Base-by-base conservation (phyloP, 257 asterid genomes). In the Nicotiana sylvestris region DNA sequence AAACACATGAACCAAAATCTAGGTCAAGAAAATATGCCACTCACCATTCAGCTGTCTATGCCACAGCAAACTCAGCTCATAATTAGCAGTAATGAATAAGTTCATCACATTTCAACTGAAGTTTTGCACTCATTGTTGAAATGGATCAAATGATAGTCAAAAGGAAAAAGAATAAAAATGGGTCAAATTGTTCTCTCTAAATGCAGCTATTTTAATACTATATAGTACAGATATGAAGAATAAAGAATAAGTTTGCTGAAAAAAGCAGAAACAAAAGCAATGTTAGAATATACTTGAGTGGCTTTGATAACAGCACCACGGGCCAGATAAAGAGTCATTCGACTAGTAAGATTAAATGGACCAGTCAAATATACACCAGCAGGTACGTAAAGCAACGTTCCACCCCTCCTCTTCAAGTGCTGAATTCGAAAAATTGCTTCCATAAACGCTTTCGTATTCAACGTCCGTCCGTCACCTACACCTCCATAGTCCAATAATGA, bases 281-380 rank as follows among this genome's bases (percentile, higher is more conserved):
- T 67, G 53, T 33, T 16, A 10, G 76, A 33, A 9, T 78, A 8
- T 89, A 96, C 99, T 98, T 72, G 86, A 6, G 94, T 86, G 77
- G 98, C 97, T 86, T 89, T 91, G 90, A 96, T 94, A 67, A 90
- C 92, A 70, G 99, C 98, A 53, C 95, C 97, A 76, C 82, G 72
- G 61, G 98, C 97, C 88, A 96, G 87, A 86, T 88, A 96, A 37
- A 96, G 98, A 62, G 99, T 94, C 98, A 96, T 96, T 18, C 90
- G 92, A 90, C 99, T 96, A 9, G 99, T 94, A 10, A 96, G 92
- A 82, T 89, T 92, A 80, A 96, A 93, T 3, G 97, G 93, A 17
- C 88, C 98, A 9, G 99, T 96, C 78, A 96, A 87, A 81, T 86
- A 96, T 67, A 85, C 95, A 16, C 99, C 99, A 8, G 98, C 91